Evolutionary conservation across 2,329 filamentous ascomycete genomes (phyloP), one percentile per base, ranked within the genome.

Genomic region (Rugonectria rugulosa): DNA sequence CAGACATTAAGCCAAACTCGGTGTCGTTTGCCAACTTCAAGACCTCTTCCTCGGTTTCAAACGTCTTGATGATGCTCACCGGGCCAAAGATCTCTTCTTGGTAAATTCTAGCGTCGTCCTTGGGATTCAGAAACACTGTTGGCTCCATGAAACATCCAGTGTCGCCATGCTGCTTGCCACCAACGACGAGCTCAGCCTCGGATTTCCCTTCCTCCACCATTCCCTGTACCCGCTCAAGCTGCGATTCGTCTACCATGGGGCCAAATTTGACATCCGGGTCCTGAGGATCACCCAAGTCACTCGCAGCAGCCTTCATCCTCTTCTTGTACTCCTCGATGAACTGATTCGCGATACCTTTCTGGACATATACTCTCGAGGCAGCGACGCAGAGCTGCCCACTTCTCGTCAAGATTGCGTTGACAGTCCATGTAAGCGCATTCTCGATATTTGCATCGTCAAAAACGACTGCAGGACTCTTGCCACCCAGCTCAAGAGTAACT

Each of bases 391-490:
- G 47, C 20, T 59, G 57, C 6, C 57, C 57, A 23, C 45, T 53
- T 40, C 56, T 40, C 12, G 46, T 55, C 32, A 59, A 34, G 5
- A 59, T 56, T 6, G 29, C 51, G 24, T 55, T 56, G 12, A 59
- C 23, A 12, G 56, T 56, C 56, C 56, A 59, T 4, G 46, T 59
- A 1, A 59, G 17, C 12, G 56, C 56, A 44, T 59, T 59, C 17
- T 59, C 55, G n/a, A 57, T 14, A 15, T 87, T 81, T 14, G 85
- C 82, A 59, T 87, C 83, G 1, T 77, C 77, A 23, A 79, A 76
- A 47, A 87, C 73, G 57, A 87, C 83, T 24, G 81, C 79, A 2
- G 84, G 78, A 56, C 86, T 82, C 67, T 87, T 87, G 32, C 84
- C 84, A 49, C 83, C 83, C 6, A 86, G 76, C 69, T 87, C 85